Conservation (phyloP, 2,329 filamentous ascomycete species). For the Penicillium brasilianum region DNA sequence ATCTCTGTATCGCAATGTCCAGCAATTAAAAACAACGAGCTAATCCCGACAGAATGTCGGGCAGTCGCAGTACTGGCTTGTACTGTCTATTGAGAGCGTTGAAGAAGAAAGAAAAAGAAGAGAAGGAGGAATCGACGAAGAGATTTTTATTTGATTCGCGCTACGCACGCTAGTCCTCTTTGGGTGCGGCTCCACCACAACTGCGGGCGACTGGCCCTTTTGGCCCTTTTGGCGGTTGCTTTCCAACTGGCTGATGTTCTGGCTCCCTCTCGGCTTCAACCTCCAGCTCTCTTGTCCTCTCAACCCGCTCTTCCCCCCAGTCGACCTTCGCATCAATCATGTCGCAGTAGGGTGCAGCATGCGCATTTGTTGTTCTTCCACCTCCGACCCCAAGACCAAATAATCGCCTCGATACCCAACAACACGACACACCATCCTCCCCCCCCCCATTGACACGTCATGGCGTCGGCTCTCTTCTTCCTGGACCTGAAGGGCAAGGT, state of each 20-base stretch:
- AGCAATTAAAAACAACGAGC: conserved; percentile 64
- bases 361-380: conserved; percentile 17
- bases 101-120: conserved; percentile 49
- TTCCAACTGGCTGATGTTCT: conserved; percentile 8
- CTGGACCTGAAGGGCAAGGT: conserved; percentile 99
- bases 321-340: conserved; percentile 9
- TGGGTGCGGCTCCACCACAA: conserved; percentile 18
- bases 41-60: conserved; percentile 70
- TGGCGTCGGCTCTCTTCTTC: conserved; percentile 98
- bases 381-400: conserved; percentile 13
- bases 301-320: neutral
- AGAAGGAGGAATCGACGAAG: conserved; percentile 20
- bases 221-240: conserved; percentile 4
- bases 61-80: conserved; percentile 67
- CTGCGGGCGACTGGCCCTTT: conserved; percentile 18
- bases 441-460: conserved; percentile 52
- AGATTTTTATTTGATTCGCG: conserved; percentile 26
- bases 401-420: conserved; percentile 12
- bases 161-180: conserved; percentile 36
- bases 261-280: conserved; percentile 1
- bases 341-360: conserved; percentile 23
- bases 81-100: conserved; percentile 87
- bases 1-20: conserved; percentile 64
- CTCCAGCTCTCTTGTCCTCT: neutral
- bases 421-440: conserved; percentile 3